These are phyloP conservation scores for Plasmodium adleri DNA, from an alignment of 169 alveolate species.

Conservation along the genomic window DNA sequence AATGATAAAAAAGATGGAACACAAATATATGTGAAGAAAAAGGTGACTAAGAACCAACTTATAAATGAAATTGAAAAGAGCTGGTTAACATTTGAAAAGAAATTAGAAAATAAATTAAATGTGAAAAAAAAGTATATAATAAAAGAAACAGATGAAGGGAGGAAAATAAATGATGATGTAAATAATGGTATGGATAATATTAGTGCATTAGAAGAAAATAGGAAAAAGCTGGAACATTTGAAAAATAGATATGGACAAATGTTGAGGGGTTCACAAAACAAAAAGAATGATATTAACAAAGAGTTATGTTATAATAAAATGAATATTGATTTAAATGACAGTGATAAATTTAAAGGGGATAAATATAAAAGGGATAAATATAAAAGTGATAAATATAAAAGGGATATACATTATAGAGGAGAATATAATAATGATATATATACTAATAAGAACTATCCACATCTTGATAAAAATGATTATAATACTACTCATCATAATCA, in stretches of 20 bases:
- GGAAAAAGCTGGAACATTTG: slow-evolving; percentile 29
- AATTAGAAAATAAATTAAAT: slow-evolving; percentile 40
- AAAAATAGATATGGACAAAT: slow-evolving; percentile 60
- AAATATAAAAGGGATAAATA: not conserved
- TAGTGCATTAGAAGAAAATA: slow-evolving; percentile 73
- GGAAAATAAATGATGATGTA: not conserved
- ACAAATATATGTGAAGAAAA: slow-evolving; percentile 1
- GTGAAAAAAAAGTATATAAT: slow-evolving; percentile 4
- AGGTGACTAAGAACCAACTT: slow-evolving; percentile 1
- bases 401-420: not conserved
- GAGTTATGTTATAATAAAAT: not conserved
- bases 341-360: not conserved
- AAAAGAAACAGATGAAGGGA: not conserved
- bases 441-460: not conserved
- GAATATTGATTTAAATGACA: not conserved
- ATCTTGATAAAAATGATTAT: not conserved
- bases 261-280: slow-evolving; percentile 27
- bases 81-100: slow-evolving; percentile 70
- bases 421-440: not conserved
- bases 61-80: slow-evolving; percentile 56
- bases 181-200: not conserved
- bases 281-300: slow-evolving; percentile 3
- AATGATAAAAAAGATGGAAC: not conserved
- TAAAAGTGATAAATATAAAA: not conserved
- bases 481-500: no score